Evolutionary conservation across 2,329 filamentous ascomycete species (phyloP).

Genomic region (Neonectria ditissima): DNA sequence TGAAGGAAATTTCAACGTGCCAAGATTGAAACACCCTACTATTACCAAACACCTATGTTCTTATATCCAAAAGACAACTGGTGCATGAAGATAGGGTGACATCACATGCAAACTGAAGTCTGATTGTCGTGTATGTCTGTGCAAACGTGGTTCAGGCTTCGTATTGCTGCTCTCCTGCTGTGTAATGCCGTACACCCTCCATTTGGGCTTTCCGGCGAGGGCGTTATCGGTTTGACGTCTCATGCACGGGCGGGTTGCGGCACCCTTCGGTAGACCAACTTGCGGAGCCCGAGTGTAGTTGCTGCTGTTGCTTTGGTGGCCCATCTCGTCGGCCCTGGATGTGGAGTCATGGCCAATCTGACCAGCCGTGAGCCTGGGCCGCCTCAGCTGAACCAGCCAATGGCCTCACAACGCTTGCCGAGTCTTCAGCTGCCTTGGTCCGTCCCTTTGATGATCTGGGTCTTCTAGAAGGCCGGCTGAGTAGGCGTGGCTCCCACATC

Average conservation of each 20-base stretch:
- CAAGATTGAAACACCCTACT: slow-evolving; percentile 63
- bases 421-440: slow-evolving; percentile 25
- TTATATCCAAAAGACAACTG: slow-evolving; percentile 54
- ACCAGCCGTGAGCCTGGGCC: slow-evolving; percentile 1
- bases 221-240: slow-evolving; percentile 18
- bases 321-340: slow-evolving; percentile 2
- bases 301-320: slow-evolving; percentile 4
- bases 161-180: neutral
- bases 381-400: slow-evolving; percentile 11
- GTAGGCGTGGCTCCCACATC: slow-evolving; percentile 9
- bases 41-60: slow-evolving; percentile 70
- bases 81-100: slow-evolving; percentile 69
- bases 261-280: neutral
- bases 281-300: neutral
- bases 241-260: neutral
- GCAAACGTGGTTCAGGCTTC: neutral
- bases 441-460: slow-evolving; percentile 10
- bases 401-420: slow-evolving; percentile 18
- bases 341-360: neutral
- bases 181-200: neutral
- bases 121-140: neutral
- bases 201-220: neutral
- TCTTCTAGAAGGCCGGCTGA: slow-evolving; percentile 28
- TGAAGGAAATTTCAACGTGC: slow-evolving; percentile 69
- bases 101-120: slow-evolving; percentile 41